Evolutionary conservation across 2,329 filamentous ascomycete genomes (phyloP).

Genomic region (Colletotrichum sansevieriae): DNA sequence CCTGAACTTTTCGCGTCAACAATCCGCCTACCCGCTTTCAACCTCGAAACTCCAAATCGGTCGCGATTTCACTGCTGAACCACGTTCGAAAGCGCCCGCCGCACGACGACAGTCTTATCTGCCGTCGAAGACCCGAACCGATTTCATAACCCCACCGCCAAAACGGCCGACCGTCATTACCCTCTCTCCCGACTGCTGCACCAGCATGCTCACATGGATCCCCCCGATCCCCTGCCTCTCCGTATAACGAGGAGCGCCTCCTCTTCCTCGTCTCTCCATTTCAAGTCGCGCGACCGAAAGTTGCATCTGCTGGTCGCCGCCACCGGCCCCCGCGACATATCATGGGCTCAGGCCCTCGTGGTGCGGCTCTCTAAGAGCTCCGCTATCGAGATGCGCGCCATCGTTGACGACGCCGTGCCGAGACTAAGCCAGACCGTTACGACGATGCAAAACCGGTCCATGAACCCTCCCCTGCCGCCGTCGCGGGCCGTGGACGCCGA

Average conservation of each 20-base stretch:
- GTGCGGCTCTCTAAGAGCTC: constrained; percentile 75
- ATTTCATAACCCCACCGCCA: background rate
- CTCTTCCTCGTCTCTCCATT: constrained; percentile 54
- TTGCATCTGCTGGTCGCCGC: constrained; percentile 74
- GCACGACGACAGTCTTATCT: background rate
- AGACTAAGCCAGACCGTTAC: constrained; percentile 74
- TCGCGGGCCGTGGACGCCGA: constrained; percentile 50
- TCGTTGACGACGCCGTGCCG: constrained; percentile 75
- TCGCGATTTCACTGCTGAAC: background rate
- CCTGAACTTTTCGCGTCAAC: constrained; percentile 1
- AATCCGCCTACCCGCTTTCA: background rate
- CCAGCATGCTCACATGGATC: constrained; percentile 35
- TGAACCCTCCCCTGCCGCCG: constrained; percentile 48
- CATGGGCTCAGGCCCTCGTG: constrained; percentile 75
- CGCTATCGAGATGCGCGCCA: constrained; percentile 71
- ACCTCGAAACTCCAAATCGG: background rate
- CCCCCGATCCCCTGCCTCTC: constrained; percentile 38
- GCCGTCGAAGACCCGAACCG: constrained; percentile 10
- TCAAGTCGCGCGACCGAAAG: constrained; percentile 56
- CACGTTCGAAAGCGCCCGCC: background rate
- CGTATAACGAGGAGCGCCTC: constrained; percentile 44
- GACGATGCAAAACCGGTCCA: constrained; percentile 67
- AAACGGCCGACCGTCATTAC: constrained; percentile 14
- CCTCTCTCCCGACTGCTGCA: background rate
- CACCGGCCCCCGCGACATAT: constrained; percentile 74